Evolutionary conservation across 2,329 filamentous ascomycete genomes (phyloP), one percentile per base, ranked within the genome.

Genomic region (Chrysoporthe deuterocubensis): DNA sequence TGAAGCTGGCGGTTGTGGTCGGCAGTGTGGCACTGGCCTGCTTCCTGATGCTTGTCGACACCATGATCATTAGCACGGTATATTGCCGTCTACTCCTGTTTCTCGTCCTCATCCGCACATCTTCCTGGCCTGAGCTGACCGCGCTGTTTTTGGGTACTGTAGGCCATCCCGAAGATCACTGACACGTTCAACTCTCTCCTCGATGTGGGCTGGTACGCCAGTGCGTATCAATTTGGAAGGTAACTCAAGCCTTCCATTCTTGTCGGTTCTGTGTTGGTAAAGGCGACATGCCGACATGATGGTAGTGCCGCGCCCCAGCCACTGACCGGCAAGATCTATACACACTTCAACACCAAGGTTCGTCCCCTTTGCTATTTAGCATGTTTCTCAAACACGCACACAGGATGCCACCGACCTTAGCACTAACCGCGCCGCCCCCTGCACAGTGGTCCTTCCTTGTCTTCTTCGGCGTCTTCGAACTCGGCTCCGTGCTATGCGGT

Each of bases 401-500:
- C 26, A 26, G 26, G 26, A 26, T 26, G 26, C 26, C 26, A 26
- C 26, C 26, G 26, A 26, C 26, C 26, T 26, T 26, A 26, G 26
- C 26, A 26, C 26, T 26, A 26, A 26, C 26, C 26, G 26, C 26
- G 26, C 26, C 26, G 26, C 26, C 26, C 26, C 1, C 26, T 26
- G 26, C 26, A 11, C 71, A 81, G 76, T 80, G 77, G 75, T 74
- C 78, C 0, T 82, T 80, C 60, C 71, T 81, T 7, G 62, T 66
- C 62, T 81, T 84, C 56, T 78, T 89, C 40, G 71, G 75, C 46
- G 65, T 87, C 52, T 89, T 89, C 69, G 85, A 88, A 72, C 32
- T 87, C 0, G 87, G 87, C 1, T 86, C 83, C 0, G 71, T 85
- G 3, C 74, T 89, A n/a, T 89, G 86, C 69, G 87, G 77, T 65